These are phyloP conservation scores for Penicillium simplicissimum DNA, from an alignment of 495 filamentous ascomycete species.

Conservation along the genomic window DNA sequence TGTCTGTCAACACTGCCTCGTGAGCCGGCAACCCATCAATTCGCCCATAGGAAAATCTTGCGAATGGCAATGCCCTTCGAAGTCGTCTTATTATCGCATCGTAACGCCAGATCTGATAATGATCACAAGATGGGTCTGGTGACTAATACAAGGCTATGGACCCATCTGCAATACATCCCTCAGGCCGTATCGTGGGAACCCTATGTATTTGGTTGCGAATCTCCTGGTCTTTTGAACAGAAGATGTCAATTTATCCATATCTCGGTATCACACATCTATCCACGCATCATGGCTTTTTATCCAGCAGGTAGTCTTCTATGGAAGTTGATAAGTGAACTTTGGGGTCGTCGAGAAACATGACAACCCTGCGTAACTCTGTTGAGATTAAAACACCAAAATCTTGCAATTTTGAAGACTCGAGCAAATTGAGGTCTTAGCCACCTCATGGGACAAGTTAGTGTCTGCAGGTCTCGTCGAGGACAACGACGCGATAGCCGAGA, in stretches of 20 bases:
- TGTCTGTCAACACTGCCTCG: not conserved
- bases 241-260: not conserved
- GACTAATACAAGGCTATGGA: constrained; percentile 23
- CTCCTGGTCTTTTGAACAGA: not conserved
- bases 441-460: not conserved
- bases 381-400: not conserved
- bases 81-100: not conserved
- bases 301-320: not conserved
- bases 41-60: not conserved
- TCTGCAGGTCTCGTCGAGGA: not conserved
- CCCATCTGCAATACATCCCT: not conserved
- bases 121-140: constrained; percentile 26
- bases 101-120: constrained; percentile 7
- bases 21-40: not conserved
- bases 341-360: not conserved
- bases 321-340: not conserved
- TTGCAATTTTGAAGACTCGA: not conserved
- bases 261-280: not conserved
- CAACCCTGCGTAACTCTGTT: not conserved
- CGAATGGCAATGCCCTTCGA: not conserved
- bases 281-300: not conserved
- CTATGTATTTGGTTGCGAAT: not conserved
- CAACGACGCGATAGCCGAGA: not conserved
- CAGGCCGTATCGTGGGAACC: not conserved
- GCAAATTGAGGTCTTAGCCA: not conserved